A percentile compares a stretch with the other conserved stretches of the same genome.
Evolutionary conservation across 164 flowering plant genomes (phyloP).

Genomic region (Warburgia ugandensis): DNA sequence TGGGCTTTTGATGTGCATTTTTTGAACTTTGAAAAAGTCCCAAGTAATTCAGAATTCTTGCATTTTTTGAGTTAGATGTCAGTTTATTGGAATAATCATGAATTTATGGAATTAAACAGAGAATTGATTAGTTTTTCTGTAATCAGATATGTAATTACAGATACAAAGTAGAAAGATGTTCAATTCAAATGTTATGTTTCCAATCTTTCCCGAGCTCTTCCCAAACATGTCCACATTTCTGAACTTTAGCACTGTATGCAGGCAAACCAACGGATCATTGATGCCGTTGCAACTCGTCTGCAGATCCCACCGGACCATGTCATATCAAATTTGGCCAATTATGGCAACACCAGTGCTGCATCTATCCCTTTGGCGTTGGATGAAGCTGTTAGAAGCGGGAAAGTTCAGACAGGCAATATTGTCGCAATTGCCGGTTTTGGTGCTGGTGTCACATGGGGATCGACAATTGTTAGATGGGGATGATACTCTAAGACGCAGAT

Average conservation of each 20-base stretch:
- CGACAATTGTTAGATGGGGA: constrained; percentile 82
- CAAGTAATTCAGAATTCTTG: too few relatives aligned
- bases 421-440: constrained; percentile 86
- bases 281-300: constrained; percentile 70
- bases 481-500: too few relatives aligned
- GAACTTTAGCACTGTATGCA: constrained; percentile 43
- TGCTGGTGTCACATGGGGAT: constrained; percentile 96
- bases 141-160: too few relatives aligned
- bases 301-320: constrained; percentile 60
- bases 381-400: constrained; percentile 82
- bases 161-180: too few relatives aligned
- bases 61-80: too few relatives aligned
- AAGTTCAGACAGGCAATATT: constrained; percentile 65
- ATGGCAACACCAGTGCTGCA: constrained; percentile 96
- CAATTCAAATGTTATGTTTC: too few relatives aligned
- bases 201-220: too few relatives aligned
- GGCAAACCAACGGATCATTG: constrained; percentile 95
- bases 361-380: constrained; percentile 93
- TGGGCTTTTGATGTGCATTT: too few relatives aligned
- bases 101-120: too few relatives aligned
- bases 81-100: too few relatives aligned
- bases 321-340: constrained; percentile 77
- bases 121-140: neutral
- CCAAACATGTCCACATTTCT: too few relatives aligned
- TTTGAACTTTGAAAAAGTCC: too few relatives aligned